A percentile compares a stretch with the other conserved stretches of the same genome.
Conservation (phyloP, 2,329 filamentous ascomycete species). For the Escovopsis sp. region DNA sequence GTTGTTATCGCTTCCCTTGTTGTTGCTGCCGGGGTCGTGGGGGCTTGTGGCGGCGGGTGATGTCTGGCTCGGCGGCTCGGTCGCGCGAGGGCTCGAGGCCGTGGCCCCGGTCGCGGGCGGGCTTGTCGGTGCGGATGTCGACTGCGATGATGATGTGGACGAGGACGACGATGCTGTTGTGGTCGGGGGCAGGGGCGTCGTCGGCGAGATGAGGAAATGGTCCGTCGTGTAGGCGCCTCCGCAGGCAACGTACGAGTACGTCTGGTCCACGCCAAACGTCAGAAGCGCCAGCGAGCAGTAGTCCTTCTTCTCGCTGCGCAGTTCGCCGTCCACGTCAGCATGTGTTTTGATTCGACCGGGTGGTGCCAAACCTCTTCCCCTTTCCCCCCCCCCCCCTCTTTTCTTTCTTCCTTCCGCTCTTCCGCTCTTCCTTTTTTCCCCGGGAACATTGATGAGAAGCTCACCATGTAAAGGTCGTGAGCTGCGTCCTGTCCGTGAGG, state of each 20-base stretch:
- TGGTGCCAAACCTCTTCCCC: too few relatives aligned
- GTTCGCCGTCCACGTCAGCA: too few relatives aligned
- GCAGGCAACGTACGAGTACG: constrained; percentile 22
- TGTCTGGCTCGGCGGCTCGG: not conserved
- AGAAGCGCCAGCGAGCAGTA: constrained; percentile 22
- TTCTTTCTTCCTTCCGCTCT: too few relatives aligned
- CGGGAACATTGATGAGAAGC: too few relatives aligned
- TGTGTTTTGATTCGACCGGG: too few relatives aligned
- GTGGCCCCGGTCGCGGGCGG: too few relatives aligned
- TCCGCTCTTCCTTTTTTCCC: too few relatives aligned
- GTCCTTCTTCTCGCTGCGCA: constrained; percentile 3
- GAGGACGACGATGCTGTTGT: not conserved
- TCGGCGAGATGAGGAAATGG: constrained; percentile 10
- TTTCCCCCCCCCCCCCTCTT: too few relatives aligned
- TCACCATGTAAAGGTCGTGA: constrained; percentile 24
- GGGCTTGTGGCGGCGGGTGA: not conserved
- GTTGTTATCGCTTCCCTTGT: constrained; percentile 7
- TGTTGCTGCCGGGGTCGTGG: constrained; percentile 1
- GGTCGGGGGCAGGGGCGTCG: not conserved
- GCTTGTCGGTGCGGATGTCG: constrained; percentile 2
- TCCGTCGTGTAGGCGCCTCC: constrained; percentile 13
- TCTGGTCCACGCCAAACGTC: constrained; percentile 16
- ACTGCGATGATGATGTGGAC: constrained; percentile 2
- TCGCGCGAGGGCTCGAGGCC: too few relatives aligned
- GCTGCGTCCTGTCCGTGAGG: constrained; percentile 4